Base-by-base conservation (phyloP, 2,329 filamentous ascomycete genomes). In the Ambrosiella xylebori region DNA sequence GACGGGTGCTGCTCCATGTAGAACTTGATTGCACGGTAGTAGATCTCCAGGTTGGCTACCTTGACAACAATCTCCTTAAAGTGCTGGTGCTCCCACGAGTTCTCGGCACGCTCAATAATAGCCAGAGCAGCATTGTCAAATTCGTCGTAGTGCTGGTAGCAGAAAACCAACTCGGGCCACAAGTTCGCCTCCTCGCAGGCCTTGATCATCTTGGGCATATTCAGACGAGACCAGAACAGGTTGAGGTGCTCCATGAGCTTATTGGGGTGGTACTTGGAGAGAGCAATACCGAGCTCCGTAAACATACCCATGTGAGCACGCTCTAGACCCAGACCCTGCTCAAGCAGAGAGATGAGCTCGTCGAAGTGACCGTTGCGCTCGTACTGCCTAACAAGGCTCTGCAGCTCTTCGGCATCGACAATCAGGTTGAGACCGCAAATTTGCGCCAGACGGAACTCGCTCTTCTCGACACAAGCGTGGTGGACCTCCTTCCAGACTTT, bases 401-500 rank as follows among this genome's bases (percentile, higher is more conserved):
- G 81, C 56, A 98, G 77, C 71, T 98, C 93, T 71, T 98, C 93
- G 35, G 94, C 93, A 71, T 98, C 91, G 27, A 98, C 85, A 66
- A 98, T 96, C 61, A 98, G 77, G 74, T 98, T 97, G 61, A 98
- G 82, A 77, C 94, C 94, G 67, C 93, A 98, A 65, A 98, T 98
- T 74, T 97, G 93, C 35, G 94, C 93, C 61, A 98, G 85, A 62
- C 91, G 87, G 82, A 98, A 98, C 70, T 98, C 93, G 76, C 95
- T 97, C 82, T 97, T 98, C 62, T 81, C 82, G 63, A 98, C 87
- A 68, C 93, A 98, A 19, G 91, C 93, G 68, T 88, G 86, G 73
- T 97, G 94, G 64, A 98, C 93, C 72, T 98, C 88, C 73, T 93
- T 95, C 93, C 93, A 98, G 56, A 98, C 93, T 76, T 95, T 96